Evolutionary conservation across 2,329 filamentous ascomycete genomes (phyloP), one percentile per base, ranked within the genome.

Genomic region (Trichoderma simmonsii): DNA sequence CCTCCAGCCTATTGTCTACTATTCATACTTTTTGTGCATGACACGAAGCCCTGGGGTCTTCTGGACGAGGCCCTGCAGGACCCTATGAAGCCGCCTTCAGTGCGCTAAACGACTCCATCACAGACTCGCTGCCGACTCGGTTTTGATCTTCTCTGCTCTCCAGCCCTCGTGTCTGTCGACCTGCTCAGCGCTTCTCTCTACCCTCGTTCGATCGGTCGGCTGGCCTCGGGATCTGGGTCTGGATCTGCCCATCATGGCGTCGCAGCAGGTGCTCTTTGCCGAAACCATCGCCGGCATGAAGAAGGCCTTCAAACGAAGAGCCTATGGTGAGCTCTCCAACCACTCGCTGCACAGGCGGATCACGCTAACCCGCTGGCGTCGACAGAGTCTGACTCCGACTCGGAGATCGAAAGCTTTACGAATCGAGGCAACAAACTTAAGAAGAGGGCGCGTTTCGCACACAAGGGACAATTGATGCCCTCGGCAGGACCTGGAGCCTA

Each of bases 341-440:
- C 67, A 67, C 65, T 30, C 54, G n/a, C 12, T 21, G 21, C 57
- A 15, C n/a, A 54, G 56, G 51, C 60, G 71, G 34, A 67, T 21
- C 56, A 5, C 73, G 62, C 64, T n/a, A 56, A 68, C 70, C 15
- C 32, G 21, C 15, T 65, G 14, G 60, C 43, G 61, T 70, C 43
- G 71, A 51, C 81, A 94, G 93, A 93, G 74, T 93, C 91, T 76
- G 93, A 95, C 79, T 93, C 92, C 72, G 93, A 95, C 80, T 90
- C 90, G 73, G 88, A 89, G 70, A 90, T 94, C 76, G 87, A 90
- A 73, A 86, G 88, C 76, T 88, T 88, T 76, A 91, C 90, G 71
- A 94, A 94, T 81, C 90, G 92, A 78, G 92, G 92, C 73, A 89
- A 93, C 81, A 95, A 95, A 80, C 85, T 95, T 60, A 93, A 94